phyloP scores from a whole-genome alignment of 352 stramenopile genomes.

The Globisporangium emineosum region DNA sequence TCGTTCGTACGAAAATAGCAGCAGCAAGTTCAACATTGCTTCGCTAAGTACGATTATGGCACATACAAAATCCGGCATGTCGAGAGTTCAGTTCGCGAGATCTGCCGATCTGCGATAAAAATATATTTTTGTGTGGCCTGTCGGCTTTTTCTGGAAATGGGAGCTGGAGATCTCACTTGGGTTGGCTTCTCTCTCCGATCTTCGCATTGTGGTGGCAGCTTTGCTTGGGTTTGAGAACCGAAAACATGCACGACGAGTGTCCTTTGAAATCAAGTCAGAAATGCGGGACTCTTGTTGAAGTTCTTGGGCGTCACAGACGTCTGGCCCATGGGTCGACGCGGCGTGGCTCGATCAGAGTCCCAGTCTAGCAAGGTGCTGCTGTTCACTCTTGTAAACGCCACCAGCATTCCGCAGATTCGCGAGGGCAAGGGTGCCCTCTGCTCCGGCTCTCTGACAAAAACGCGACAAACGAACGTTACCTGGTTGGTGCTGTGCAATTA shows the following conservation, averaged over 20 bases:
- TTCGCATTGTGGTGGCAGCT: too few relatives aligned
- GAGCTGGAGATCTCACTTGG: not conserved
- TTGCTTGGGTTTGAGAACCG: too few relatives aligned
- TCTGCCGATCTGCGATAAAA: too few relatives aligned
- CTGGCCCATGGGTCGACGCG: too few relatives aligned
- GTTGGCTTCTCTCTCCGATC: not conserved
- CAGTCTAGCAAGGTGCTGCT: too few relatives aligned
- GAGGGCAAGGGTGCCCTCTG: too few relatives aligned
- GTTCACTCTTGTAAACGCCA: too few relatives aligned
- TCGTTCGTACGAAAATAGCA: not conserved
- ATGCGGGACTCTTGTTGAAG: not conserved
- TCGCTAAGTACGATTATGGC: not conserved
- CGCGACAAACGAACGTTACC: not conserved
- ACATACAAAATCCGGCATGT: not conserved
- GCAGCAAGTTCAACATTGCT: conserved; percentile 6
- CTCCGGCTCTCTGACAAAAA: not conserved
- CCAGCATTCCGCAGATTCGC: too few relatives aligned
- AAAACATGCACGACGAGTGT: not conserved
- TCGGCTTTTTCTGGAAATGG: not conserved
- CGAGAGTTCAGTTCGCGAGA: conserved; percentile 4
- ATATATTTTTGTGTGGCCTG: not conserved
- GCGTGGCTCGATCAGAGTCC: not conserved
- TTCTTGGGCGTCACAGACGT: conserved; percentile 1
- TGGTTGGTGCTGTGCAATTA: not conserved
- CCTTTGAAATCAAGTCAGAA: conserved; percentile 1